These are phyloP conservation scores for Gentiana straminea DNA, from an alignment of 257 asterid genomes.

Conservation along the genomic window DNA sequence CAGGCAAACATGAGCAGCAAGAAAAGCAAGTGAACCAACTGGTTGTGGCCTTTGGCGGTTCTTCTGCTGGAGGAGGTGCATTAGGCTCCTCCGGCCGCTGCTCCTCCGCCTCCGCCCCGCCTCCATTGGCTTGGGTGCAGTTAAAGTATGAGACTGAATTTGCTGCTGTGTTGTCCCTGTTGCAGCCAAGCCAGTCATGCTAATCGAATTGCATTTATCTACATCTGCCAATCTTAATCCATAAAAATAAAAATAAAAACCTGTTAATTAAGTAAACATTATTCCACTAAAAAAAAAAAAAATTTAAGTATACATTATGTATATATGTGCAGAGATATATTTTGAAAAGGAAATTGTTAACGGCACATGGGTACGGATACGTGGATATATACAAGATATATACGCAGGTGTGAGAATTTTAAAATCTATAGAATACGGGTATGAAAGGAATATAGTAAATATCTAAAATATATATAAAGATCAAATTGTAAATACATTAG, in stretches of 20 bases:
- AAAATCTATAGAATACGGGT: too few species aligned
- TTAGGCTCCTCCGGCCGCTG: neutral
- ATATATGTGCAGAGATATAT: neutral
- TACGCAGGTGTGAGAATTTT: neutral
- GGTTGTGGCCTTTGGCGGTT: slow-evolving; percentile 8
- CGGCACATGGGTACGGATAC: too few species aligned
- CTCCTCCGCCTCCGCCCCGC: neutral
- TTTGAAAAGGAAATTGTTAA: too few species aligned
- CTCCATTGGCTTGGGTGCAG: slow-evolving; percentile 1
- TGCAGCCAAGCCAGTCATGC: slow-evolving; percentile 15
- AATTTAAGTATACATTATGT: neutral
- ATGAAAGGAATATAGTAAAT: too few species aligned
- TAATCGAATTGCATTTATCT: slow-evolving; percentile 14
- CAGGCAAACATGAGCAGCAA: slow-evolving; percentile 16
- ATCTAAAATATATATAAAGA: too few species aligned
- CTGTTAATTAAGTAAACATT: neutral
- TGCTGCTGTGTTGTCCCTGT: neutral
- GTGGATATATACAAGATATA: neutral
- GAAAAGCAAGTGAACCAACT: slow-evolving; percentile 30
- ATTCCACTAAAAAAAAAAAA: neutral
- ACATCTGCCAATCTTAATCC: slow-evolving; percentile 21
- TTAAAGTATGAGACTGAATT: neutral
- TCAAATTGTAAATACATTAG: too few species aligned
- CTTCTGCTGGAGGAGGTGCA: slow-evolving; percentile 11
- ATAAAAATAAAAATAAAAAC: neutral